Base-by-base conservation (phyloP, 2,329 filamentous ascomycete species). In the Shiraia bambusicola region DNA sequence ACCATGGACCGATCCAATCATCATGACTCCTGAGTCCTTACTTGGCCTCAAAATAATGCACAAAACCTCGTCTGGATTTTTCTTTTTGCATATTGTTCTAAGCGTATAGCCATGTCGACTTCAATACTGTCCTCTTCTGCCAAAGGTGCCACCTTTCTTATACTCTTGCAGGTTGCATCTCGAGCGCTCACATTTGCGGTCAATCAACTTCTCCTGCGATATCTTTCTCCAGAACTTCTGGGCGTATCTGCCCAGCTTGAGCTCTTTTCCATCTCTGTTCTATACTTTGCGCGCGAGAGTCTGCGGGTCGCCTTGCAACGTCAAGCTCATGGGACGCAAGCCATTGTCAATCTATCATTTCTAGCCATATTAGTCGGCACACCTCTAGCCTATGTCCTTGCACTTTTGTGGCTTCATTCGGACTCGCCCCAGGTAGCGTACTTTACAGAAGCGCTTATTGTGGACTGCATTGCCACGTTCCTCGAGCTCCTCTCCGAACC, bases 201-300 rank as follows among this genome's bases (percentile, higher is more conserved):
- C 63, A 98, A 97, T 71, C 92, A 98, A 69, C 68, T 95, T 27
- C 80, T 98, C 22, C 79, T 98, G 6, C 88, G 92, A 26, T 92
- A 87, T 65, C 75, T 97, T 31, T 95, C 90, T 1, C 91, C 93
- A 0, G 80, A 86, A 44, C 77, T 94, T 0, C 79, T 98, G 1
- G 93, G 92, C 5, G 77, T 95, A 4, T 86, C 91, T 2, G 86
- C 91, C 0, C 93, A 96, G 67, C 79, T 98, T 3, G 93, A 98
- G 59, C 82, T 97, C 1, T 96, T 91, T 67, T 91, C 92, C 45
- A 86, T 95, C 31, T 89, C 90, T 0, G 84, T 94, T n/a, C 78
- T 98, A 1, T 96, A 95, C 69, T 97, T 98, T 61, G 87, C 93
- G 0, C 81, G 93, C 28, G 93, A 98, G 70, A 92, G 87, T 59